A percentile compares a stretch with the other conserved stretches of the same genome.
Evolutionary conservation across 305 asterid genomes (phyloP).

Genomic region (Ajuga reptans): DNA sequence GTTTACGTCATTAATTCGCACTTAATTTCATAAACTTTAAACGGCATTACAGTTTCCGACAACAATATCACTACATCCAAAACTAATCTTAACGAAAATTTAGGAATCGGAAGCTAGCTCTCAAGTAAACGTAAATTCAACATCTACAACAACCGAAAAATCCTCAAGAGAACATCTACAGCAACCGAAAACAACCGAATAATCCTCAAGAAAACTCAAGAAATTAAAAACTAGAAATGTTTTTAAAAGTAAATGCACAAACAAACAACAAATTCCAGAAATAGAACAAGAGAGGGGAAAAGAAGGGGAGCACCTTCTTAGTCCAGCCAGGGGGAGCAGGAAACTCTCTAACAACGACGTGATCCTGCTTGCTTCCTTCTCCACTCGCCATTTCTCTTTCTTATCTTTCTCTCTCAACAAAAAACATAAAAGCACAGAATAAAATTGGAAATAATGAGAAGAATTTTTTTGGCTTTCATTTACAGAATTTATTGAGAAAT

Average conservation of each 20-base stretch:
- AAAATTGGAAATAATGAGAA: not conserved
- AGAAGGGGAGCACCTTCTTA: conserved; percentile 35
- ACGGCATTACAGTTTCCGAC: not conserved
- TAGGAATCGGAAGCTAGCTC: not conserved
- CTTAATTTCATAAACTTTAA: not conserved
- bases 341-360: conserved; percentile 36
- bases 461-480: not conserved
- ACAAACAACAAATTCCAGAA: not conserved
- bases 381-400: conserved; percentile 27
- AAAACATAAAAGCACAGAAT: not conserved
- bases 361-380: conserved; percentile 26
- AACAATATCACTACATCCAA: not conserved
- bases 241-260: not conserved
- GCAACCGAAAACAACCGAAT: conserved; percentile 3
- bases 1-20: not conserved
- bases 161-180: not conserved
- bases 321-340: conserved; percentile 60
- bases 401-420: not conserved
- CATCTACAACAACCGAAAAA: conserved; percentile 4
- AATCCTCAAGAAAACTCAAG: conserved; percentile 11
- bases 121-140: conserved; percentile 12
- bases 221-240: not conserved
- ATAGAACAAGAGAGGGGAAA: not conserved
- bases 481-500: conserved; percentile 16
- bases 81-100: conserved; percentile 9